Evolutionary conservation across 2,329 filamentous ascomycete genomes (phyloP).

Genomic region (Tolypocladium nubicola): DNA sequence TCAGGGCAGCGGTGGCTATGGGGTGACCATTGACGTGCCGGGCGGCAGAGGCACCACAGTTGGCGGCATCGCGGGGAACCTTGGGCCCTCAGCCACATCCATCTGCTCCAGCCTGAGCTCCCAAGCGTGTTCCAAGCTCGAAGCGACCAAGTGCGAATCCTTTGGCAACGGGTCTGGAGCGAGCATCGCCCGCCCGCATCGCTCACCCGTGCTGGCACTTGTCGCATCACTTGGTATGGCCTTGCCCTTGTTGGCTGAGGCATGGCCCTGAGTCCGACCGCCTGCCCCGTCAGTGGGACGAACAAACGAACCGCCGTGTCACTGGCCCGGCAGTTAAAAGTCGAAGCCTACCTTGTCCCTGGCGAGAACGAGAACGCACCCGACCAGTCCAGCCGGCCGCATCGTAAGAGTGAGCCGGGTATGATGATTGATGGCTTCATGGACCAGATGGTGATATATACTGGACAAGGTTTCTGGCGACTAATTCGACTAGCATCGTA

Average conservation of each 20-base stretch:
- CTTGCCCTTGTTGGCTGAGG: not conserved
- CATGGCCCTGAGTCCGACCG: not conserved
- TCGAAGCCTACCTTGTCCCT: not conserved
- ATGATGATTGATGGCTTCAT: not conserved
- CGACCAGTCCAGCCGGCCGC: not conserved
- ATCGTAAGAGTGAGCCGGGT: not conserved
- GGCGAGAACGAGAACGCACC: not conserved
- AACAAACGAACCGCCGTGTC: not conserved
- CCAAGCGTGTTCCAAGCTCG: slow-evolving; percentile 36
- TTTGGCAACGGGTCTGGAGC: slow-evolving; percentile 8
- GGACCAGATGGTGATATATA: not conserved
- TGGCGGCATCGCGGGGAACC: slow-evolving; percentile 24
- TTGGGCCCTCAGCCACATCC: slow-evolving; percentile 36
- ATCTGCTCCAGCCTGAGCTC: slow-evolving; percentile 46
- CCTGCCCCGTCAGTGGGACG: not conserved
- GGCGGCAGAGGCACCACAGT: slow-evolving; percentile 43
- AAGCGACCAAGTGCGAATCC: slow-evolving; percentile 26
- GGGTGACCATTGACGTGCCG: slow-evolving; percentile 46
- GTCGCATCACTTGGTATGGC: not conserved
- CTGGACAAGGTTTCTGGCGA: not conserved
- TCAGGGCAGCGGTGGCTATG: slow-evolving; percentile 29
- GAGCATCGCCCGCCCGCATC: not conserved
- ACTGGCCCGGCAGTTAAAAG: too few relatives aligned
- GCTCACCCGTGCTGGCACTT: not conserved
- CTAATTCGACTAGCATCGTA: not conserved